These are phyloP conservation scores for Fusarium gaditjirri DNA, from an alignment of 2,329 filamentous ascomycete species.

Conservation along the genomic window DNA sequence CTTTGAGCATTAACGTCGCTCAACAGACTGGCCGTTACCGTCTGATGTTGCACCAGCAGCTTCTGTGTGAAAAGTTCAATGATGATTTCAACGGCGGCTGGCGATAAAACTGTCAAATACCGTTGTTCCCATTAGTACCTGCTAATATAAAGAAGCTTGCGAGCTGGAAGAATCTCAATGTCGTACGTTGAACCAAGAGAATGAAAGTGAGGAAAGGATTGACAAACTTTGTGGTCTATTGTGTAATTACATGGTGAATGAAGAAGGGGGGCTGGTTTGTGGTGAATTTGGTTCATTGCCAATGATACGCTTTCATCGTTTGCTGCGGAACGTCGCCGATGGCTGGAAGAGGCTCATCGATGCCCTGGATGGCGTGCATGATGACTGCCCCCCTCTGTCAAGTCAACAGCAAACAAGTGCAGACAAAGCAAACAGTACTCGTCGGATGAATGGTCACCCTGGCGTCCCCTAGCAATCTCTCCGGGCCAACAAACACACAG, in stretches of 20 bases:
- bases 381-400: too few relatives aligned
- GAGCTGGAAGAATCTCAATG: background rate
- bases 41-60: too few relatives aligned
- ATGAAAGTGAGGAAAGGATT: background rate
- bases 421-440: background rate
- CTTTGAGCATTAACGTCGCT: background rate
- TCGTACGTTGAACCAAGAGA: accelerated
- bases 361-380: background rate
- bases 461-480: too few relatives aligned
- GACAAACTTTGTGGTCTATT: too few relatives aligned
- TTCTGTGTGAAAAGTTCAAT: background rate
- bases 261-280: background rate
- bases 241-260: background rate
- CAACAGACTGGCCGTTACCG: too few relatives aligned
- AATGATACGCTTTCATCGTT: accelerated
- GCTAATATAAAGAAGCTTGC: too few relatives aligned
- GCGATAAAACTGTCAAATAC: too few relatives aligned
- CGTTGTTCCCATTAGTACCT: too few relatives aligned
- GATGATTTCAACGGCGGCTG: background rate
- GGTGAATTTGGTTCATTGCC: accelerated
- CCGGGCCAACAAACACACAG: background rate
- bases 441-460: too few relatives aligned
- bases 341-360: too few relatives aligned
- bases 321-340: background rate
- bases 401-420: background rate